Percentiles rank a stretch among this genome's conserved stretches.
Conservation (phyloP, 2,329 filamentous ascomycete genomes). For the Esteya vermicola region DNA sequence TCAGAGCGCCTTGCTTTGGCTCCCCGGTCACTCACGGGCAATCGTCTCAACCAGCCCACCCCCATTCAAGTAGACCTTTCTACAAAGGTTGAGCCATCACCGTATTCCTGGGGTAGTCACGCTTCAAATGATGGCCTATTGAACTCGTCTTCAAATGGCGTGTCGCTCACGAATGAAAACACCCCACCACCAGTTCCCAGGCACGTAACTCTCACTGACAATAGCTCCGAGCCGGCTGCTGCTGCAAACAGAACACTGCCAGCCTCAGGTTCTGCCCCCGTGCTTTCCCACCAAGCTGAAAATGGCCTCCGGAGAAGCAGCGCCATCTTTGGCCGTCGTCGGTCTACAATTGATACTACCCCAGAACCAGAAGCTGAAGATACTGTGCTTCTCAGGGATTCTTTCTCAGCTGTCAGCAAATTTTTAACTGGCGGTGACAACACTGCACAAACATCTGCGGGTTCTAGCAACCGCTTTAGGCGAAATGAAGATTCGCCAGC, state of each 20-base stretch:
- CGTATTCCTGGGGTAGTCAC: conserved; percentile 37
- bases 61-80: conserved; percentile 33
- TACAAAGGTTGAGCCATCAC: conserved; percentile 29
- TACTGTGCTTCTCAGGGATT: conserved; percentile 35
- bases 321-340: conserved; percentile 15
- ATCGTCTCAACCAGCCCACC: conserved; percentile 28
- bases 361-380: conserved; percentile 35
- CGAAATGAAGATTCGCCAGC: conserved; percentile 24
- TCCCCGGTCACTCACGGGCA: conserved; percentile 30
- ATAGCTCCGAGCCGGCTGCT: conserved; percentile 14
- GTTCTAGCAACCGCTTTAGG: conserved; percentile 17
- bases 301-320: conserved; percentile 16
- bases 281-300: conserved; percentile 18
- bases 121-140: conserved; percentile 35
- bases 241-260: conserved; percentile 8
- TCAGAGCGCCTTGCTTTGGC: conserved; percentile 19
- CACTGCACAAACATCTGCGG: neutral
- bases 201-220: conserved; percentile 18
- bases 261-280: conserved; percentile 1
- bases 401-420: conserved; percentile 30
- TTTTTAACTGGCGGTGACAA: conserved; percentile 22
- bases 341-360: conserved; percentile 13
- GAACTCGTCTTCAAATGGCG: conserved; percentile 18
- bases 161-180: conserved; percentile 22
- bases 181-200: conserved; percentile 24